phyloP scores from a whole-genome alignment of 805 yeast species.

The Pichia eremophila region DNA sequence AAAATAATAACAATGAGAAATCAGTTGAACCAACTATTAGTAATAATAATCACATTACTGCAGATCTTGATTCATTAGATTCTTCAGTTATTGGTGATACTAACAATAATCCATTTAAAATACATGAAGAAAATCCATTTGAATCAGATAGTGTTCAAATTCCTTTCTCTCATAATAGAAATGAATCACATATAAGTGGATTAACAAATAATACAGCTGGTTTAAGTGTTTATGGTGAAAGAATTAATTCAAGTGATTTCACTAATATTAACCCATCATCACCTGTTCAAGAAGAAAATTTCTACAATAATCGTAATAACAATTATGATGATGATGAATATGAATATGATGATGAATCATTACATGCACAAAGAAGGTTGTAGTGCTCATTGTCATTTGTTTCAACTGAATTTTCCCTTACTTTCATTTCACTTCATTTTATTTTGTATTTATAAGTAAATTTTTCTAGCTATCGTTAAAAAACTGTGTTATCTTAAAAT shows the following conservation, averaged over 20 bases:
- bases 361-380: not conserved
- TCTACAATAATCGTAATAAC: no score
- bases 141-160: not conserved
- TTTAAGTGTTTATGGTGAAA: constrained; percentile 6
- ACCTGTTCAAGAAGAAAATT: not conserved
- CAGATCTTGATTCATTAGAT: not conserved
- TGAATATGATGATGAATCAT: not conserved
- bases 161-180: not conserved
- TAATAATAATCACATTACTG: not conserved
- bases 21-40: not conserved
- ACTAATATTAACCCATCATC: not conserved
- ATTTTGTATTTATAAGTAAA: no score
- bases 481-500: not conserved
- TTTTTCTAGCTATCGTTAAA: no score
- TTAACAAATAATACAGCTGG: constrained; percentile 4
- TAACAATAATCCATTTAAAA: constrained; percentile 1
- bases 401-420: no score
- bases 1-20: no score
- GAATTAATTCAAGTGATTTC: constrained; percentile 1
- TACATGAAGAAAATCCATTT: constrained; percentile 2
- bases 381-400: not conserved
- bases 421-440: no score
- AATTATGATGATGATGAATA: not conserved
- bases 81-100: not conserved
- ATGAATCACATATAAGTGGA: constrained; percentile 2